Evolutionary conservation across 148 eudicot genomes (phyloP), one percentile per base, ranked within the genome.

Genomic region (Silene conica): DNA sequence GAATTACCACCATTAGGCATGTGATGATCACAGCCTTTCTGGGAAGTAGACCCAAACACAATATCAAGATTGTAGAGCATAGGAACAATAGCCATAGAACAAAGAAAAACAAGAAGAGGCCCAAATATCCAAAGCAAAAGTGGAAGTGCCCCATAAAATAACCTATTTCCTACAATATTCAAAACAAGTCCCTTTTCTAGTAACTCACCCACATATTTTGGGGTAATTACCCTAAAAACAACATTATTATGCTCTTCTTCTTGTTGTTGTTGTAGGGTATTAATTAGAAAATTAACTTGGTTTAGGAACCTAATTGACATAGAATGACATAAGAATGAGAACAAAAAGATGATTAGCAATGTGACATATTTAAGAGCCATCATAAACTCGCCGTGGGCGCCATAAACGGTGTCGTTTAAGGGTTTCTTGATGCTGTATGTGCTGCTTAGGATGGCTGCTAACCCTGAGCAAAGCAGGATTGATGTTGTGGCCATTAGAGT

Each of bases 401-500:
- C 99, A 58, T 87, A 95, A 14, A 95, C 80, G 31, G 93, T 15
- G 88, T 95, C 94, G 79, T 92, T 90, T 20, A 95, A 72, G 0
- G 96, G 94, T 73, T 89, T 89, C 45, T 95, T 95, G 38, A 95
- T 84, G 79, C 88, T 88, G 77, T 95, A 95, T 0, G 97, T 92
- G 80, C 99, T 95, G 82, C 99, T 95, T 5, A 95, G 78, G 13
- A 95, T 88, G 1, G 99, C 99, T 0, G 99, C 97, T 8, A 95
- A 74, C 3, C 99, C 99, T 0, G 91, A 84, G 70, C 89, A 82
- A 2, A 95, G 87, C 16, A 95, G 97, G 85, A 95, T 92, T 0
- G 97, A 95, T 0, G 99, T 95, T 0, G 99, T 95, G 72, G 99
- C 99, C 99, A 95, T 95, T 45, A 95, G 76, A 43, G 99, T 95